A percentile compares a stretch with the other conserved stretches of the same genome.
These are phyloP conservation scores for Eucommia ulmoides DNA, from an alignment of 257 asterid species.

Conservation along the genomic window DNA sequence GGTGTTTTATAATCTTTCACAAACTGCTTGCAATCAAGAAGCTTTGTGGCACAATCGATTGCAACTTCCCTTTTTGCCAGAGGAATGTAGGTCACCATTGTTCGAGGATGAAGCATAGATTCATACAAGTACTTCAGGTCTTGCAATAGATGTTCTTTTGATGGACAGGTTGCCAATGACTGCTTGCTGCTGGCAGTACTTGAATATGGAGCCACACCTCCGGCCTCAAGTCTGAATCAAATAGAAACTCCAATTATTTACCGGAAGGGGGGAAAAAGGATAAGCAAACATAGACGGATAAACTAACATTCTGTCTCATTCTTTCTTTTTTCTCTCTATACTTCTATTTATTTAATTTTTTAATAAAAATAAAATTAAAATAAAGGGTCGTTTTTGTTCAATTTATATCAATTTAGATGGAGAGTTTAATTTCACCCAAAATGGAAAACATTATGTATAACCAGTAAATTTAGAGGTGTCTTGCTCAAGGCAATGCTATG, in stretches of 20 bases:
- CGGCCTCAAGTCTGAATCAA: conserved; percentile 61
- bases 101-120: conserved; percentile 57
- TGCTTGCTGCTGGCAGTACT: conserved; percentile 11
- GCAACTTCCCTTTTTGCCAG: conserved; percentile 29
- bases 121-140: conserved; percentile 65
- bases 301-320: not conserved
- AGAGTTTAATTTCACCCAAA: too few relatives aligned
- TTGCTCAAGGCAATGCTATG: too few relatives aligned
- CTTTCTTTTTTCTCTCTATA: not conserved
- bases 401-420: too few relatives aligned
- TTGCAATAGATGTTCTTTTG: conserved; percentile 46
- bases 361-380: too few relatives aligned
- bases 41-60: conserved; percentile 34
- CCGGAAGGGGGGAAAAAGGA: not conserved
- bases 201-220: conserved; percentile 27
- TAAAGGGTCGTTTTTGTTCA: too few relatives aligned
- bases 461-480: too few relatives aligned
- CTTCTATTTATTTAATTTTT: not conserved
- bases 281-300: not conserved
- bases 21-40: conserved; percentile 87
- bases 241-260: not conserved
- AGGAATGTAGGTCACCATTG: conserved; percentile 34
- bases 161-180: conserved; percentile 24
- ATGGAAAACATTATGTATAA: too few relatives aligned
- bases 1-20: conserved; percentile 71